phyloP scores from a whole-genome alignment of 306 rosid species.

The Cicer arietinum region DNA sequence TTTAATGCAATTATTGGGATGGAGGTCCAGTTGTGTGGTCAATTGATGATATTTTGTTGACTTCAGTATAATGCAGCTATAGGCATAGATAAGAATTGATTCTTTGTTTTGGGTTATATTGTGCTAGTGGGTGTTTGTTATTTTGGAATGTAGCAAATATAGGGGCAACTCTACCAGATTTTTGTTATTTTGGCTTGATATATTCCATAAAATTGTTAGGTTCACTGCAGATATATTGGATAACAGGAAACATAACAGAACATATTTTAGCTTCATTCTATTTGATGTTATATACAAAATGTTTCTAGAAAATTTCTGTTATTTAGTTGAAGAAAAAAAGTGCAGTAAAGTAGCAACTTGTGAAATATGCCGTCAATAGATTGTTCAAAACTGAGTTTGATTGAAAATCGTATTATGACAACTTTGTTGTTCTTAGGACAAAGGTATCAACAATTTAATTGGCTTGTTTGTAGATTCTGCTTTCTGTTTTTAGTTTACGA shows the following conservation, averaged over 20 bases:
- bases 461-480: background rate
- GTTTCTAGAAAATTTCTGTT: background rate
- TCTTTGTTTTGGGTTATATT: constrained; percentile 9
- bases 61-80: constrained; percentile 3
- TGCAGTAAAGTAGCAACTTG: constrained; percentile 8
- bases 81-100: background rate
- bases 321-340: constrained; percentile 3
- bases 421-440: constrained; percentile 1
- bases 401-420: background rate
- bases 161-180: background rate
- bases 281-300: constrained; percentile 9
- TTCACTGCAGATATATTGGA: too few species aligned
- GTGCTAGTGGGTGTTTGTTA: background rate
- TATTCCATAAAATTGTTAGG: background rate
- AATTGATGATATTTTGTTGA: background rate
- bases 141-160: background rate
- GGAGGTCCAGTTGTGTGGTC: background rate
- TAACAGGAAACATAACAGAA: constrained; percentile 29
- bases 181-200: background rate
- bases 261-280: background rate
- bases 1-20: background rate
- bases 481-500: background rate
- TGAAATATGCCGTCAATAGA: constrained; percentile 14
- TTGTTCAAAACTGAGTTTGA: constrained; percentile 13
- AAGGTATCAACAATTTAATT: background rate